A percentile compares a stretch with the other conserved stretches of the same genome.
These are phyloP conservation scores for Dactylis glomerata DNA, from an alignment of 176 grass and related monocot species.

Conservation along the genomic window DNA sequence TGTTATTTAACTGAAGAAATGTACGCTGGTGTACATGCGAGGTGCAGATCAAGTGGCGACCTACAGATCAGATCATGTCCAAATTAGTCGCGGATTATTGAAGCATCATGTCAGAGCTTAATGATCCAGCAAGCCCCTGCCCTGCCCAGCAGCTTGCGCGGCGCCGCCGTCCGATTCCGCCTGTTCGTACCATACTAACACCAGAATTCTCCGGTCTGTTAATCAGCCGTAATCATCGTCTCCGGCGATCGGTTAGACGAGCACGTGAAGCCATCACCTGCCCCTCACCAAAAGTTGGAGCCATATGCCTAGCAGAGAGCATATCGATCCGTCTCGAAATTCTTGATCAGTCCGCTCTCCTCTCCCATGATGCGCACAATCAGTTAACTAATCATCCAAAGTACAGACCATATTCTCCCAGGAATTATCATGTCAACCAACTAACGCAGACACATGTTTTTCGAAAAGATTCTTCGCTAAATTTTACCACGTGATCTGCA, in stretches of 20 bases:
- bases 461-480: no score
- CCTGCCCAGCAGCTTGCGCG: neutral
- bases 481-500: neutral
- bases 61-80: neutral
- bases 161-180: neutral
- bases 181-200: no score
- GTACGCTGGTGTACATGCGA: neutral
- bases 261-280: neutral
- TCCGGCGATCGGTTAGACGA: neutral
- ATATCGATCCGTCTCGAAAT: no score
- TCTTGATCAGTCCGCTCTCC: neutral
- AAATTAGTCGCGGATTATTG: no score
- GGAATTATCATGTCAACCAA: neutral
- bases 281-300: neutral
- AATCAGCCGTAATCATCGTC: slow-evolving; percentile 1
- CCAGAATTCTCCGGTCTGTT: no score
- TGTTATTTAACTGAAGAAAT: neutral
- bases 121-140: neutral
- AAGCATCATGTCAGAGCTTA: neutral
- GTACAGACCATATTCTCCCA: neutral
- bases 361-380: neutral
- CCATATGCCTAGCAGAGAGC: neutral
- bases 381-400: neutral
- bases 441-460: neutral
- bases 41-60: neutral